Evolutionary conservation across 2,329 filamentous ascomycete genomes (phyloP).

Genomic region (Microcyclospora tardicrescens): DNA sequence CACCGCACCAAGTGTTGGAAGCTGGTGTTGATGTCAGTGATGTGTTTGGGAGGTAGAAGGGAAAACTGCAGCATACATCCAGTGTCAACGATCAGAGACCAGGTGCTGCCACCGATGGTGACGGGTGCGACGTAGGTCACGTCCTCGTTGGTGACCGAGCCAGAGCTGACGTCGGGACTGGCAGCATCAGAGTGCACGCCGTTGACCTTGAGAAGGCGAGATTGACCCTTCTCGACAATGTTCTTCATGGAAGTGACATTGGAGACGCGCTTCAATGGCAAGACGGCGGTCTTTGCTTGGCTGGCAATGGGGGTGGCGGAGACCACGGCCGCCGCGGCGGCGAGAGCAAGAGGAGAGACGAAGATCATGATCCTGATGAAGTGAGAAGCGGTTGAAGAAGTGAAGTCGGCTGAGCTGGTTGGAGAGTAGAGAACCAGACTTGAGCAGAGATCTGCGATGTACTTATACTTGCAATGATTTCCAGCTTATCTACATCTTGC

Average conservation of each 20-base stretch:
- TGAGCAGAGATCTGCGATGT: no score
- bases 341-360: constrained; percentile 5
- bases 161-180: constrained; percentile 14
- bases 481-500: no score
- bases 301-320: constrained; percentile 6
- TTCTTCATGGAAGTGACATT: constrained; percentile 6
- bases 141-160: constrained; percentile 24
- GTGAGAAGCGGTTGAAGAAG: no score
- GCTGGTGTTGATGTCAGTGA: constrained; percentile 18
- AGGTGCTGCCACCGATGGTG: constrained; percentile 45
- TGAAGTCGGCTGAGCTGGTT: no score
- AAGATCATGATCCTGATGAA: constrained; percentile 6
- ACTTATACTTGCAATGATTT: no score
- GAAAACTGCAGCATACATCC: constrained; percentile 44
- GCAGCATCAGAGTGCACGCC: constrained; percentile 9
- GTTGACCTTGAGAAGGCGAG: constrained; percentile 7
- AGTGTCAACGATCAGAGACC: constrained; percentile 57
- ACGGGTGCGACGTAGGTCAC: constrained; percentile 36
- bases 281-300: constrained; percentile 1
- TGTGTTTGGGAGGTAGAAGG: constrained; percentile 44
- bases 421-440: no score
- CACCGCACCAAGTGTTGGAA: constrained; percentile 35
- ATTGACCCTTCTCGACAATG: constrained; percentile 7
- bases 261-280: constrained; percentile 6
- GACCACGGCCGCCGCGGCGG: constrained; percentile 5